Evolutionary conservation across 106 monocot species (phyloP), one percentile per base, ranked within the genome.

Genomic region (Dendrobium catenatum): DNA sequence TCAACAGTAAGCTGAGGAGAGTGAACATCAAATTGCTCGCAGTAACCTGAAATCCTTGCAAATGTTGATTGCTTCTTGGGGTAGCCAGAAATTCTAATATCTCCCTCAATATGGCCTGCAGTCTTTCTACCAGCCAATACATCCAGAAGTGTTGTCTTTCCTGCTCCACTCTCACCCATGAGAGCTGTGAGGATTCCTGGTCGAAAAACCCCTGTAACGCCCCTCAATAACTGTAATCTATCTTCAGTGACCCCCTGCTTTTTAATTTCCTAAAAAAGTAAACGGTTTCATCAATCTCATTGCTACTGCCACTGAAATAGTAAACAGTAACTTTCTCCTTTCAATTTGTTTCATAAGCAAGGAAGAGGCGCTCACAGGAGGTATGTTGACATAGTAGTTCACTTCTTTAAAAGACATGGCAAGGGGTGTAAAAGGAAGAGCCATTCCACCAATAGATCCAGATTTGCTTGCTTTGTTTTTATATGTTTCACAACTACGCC

Each of bases 71-170:
- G 92, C 42, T 90, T 88, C 81, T 93, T 93, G 0, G 89, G 92
- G 75, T 85, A 90, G 24, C 92, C 92, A 1, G 92, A 85, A 24
- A 93, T 93, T 22, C 85, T 51, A 31, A 93, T 89, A 51, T 93
- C 86, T 61, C 92, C 92, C 79, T 93, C 90, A 9, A 93, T 88
- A 43, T 93, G 88, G 29, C 92, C 92, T 26, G 86, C 90, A 5
- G 92, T 93, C 78, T 93, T 93, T 81, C 92, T 80, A 2, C 92
- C 92, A 1, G 92, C 92, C 82, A 93, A 80, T 17, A 93, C 92
- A 81, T 93, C 92, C 92, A 93, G 90, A 31, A 93, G 85, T 42
- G 92, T 93, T 0, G 92, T 93, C 81, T 93, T 93, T 42, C 92
- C 92, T 9, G 92, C 92, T 33, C 92, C 92, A 81, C 92, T 93